Evolutionary conservation across 73 alveolate species (phyloP).

Genomic region (Blepharisma japonicum): DNA sequence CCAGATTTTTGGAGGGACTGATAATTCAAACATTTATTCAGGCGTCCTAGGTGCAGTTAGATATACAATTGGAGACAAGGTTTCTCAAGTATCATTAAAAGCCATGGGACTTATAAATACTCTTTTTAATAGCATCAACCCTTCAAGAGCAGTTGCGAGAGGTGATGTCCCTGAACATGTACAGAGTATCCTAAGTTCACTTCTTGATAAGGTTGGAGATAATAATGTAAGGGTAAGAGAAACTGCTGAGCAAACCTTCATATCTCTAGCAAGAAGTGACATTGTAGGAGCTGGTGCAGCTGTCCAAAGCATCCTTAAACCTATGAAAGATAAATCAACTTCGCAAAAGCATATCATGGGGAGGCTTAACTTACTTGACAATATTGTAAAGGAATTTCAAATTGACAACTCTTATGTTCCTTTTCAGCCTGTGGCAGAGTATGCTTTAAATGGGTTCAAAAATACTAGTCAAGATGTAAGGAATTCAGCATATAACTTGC

Average conservation of each 20-base stretch:
- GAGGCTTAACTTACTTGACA: slow-evolving; percentile 68
- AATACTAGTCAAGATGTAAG: slow-evolving; percentile 85
- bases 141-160: slow-evolving; percentile 53
- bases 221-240: slow-evolving; percentile 85
- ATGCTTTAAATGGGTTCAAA: slow-evolving; percentile 76
- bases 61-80: slow-evolving; percentile 76
- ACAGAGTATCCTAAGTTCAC: slow-evolving; percentile 61
- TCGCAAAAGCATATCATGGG: slow-evolving; percentile 87
- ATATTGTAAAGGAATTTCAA: slow-evolving; percentile 70
- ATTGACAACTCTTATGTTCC: slow-evolving; percentile 78
- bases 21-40: slow-evolving; percentile 63
- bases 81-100: slow-evolving; percentile 74
- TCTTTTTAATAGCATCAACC: slow-evolving; percentile 52
- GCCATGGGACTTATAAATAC: slow-evolving; percentile 62
- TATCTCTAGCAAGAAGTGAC: slow-evolving; percentile 78
- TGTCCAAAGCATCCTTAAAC: slow-evolving; percentile 68
- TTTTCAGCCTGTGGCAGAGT: slow-evolving; percentile 70
- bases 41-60: slow-evolving; percentile 86
- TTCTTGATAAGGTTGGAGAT: slow-evolving; percentile 90
- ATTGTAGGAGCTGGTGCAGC: slow-evolving; percentile 73
- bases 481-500: slow-evolving; percentile 75
- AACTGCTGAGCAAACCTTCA: slow-evolving; percentile 79
- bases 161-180: slow-evolving; percentile 55
- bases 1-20: slow-evolving; percentile 52
- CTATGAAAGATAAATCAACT: slow-evolving; percentile 62